A percentile compares a stretch with the other conserved stretches of the same genome.
phyloP scores from a whole-genome alignment of 139 green algal genomes.

The Volvox africanus region DNA sequence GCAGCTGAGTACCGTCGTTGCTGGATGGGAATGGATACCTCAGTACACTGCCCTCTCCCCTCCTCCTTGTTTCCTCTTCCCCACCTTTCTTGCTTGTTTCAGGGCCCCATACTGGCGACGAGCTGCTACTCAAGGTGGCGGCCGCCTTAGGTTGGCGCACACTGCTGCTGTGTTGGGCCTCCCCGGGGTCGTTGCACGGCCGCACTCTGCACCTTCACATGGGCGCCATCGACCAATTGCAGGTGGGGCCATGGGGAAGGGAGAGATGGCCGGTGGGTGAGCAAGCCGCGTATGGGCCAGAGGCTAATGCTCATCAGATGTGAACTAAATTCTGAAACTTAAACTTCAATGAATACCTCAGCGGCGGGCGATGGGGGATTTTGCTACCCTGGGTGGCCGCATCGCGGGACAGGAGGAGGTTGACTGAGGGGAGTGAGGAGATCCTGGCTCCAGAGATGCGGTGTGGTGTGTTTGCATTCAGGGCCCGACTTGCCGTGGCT shows the following conservation, averaged over 20 bases:
- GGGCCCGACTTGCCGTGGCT: no score
- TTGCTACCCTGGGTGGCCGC: background rate
- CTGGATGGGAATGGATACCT: no score
- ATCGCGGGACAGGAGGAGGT: no score
- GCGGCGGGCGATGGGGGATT: background rate
- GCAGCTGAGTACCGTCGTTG: no score
- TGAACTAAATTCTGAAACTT: no score
- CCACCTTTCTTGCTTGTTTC: background rate
- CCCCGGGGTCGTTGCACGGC: background rate
- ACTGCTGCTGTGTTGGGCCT: constrained; percentile 29
- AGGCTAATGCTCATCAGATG: no score
- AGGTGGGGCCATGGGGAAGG: background rate
- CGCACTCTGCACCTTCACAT: constrained; percentile 38
- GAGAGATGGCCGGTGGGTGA: no score
- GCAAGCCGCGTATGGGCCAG: no score
- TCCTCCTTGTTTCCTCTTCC: background rate
- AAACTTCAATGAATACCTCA: no score
- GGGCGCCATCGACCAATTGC: constrained; percentile 42
- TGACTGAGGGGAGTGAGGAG: background rate
- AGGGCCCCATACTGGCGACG: constrained; percentile 34
- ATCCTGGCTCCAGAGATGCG: background rate
- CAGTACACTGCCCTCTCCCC: background rate
- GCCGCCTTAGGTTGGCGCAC: constrained; percentile 4
- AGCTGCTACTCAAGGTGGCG: constrained; percentile 28
- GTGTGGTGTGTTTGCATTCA: background rate